Percentiles rank a stretch among this genome's conserved stretches.
Conservation (phyloP, 2,329 filamentous ascomycete species). For the Phoma sp. region DNA sequence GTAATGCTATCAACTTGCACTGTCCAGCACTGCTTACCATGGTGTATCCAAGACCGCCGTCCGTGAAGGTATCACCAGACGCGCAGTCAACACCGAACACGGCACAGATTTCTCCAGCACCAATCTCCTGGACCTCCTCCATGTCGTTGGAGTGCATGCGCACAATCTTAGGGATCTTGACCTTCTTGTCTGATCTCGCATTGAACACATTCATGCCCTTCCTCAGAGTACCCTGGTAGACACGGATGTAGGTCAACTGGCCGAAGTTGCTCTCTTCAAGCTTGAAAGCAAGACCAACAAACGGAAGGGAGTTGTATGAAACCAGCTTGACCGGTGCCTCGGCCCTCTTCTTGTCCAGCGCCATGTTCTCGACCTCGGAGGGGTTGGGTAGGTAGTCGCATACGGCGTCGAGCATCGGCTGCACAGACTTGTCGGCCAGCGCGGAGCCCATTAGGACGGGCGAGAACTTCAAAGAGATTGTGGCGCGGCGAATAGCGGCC, state of each 20-base stretch:
- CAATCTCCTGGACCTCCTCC: slow-evolving; percentile 93
- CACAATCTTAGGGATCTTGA: slow-evolving; percentile 95
- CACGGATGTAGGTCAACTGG: slow-evolving; percentile 96
- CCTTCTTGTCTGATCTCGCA: slow-evolving; percentile 91
- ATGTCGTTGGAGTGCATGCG: slow-evolving; percentile 99
- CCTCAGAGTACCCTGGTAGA: slow-evolving; percentile 90
- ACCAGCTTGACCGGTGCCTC: slow-evolving; percentile 87
- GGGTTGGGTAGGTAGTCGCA: slow-evolving; percentile 96
- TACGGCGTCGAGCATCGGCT: slow-evolving; percentile 95
- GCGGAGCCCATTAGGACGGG: slow-evolving; percentile 97
- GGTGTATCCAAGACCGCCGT: slow-evolving; percentile 87
- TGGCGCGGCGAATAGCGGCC: slow-evolving; percentile 87
- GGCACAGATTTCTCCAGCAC: slow-evolving; percentile 96
- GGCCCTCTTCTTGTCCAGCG: slow-evolving; percentile 78
- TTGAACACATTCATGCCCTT: slow-evolving; percentile 95
- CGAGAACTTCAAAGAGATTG: slow-evolving; percentile 87
- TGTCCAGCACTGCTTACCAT: slow-evolving; percentile 62
- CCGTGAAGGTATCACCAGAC: slow-evolving; percentile 97
- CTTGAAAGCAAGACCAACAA: slow-evolving; percentile 97
- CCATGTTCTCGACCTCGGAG: slow-evolving; percentile 84
- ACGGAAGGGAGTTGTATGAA: slow-evolving; percentile 90
- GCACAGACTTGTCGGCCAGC: slow-evolving; percentile 90
- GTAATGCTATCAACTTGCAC: slow-evolving; percentile 5
- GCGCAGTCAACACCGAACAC: slow-evolving; percentile 98
- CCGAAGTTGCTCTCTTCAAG: slow-evolving; percentile 98